A percentile compares a stretch with the other conserved stretches of the same genome.
Evolutionary conservation across 2,329 filamentous ascomycete genomes (phyloP).

Genomic region (Ilyonectria mors-panacis): DNA sequence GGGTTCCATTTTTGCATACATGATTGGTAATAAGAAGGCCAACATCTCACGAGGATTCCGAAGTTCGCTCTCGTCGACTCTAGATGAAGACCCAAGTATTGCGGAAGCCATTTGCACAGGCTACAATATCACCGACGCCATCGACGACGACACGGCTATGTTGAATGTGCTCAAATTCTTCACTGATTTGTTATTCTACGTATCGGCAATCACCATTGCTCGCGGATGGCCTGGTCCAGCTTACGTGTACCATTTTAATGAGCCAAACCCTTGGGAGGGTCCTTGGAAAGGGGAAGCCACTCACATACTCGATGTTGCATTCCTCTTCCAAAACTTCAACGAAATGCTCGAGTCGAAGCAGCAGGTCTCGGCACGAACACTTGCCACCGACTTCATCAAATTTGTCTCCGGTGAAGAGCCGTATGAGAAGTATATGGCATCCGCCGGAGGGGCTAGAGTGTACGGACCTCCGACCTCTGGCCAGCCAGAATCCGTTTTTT

Average conservation of each 20-base stretch:
- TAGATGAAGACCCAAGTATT: background rate
- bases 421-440: no score
- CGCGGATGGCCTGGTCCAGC: background rate
- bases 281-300: conserved; percentile 27
- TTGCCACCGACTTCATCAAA: conserved; percentile 20
- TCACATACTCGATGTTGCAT: conserved; percentile 31
- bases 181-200: conserved; percentile 14
- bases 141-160: background rate
- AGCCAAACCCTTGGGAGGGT: conserved; percentile 32
- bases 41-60: background rate
- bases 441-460: no score
- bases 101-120: background rate
- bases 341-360: conserved; percentile 11
- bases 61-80: background rate
- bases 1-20: background rate
- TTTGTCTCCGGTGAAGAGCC: conserved; percentile 13
- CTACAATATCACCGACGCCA: background rate
- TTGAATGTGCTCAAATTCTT: conserved; percentile 5
- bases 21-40: background rate
- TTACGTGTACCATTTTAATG: conserved; percentile 15
- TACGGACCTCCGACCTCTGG: no score
- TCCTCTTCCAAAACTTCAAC: conserved; percentile 33
- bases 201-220: conserved; percentile 12
- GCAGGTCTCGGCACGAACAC: conserved; percentile 3
- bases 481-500: no score